Evolutionary conservation across 225 moss, liverwort and hornwort genomes (phyloP), one percentile per base, ranked within the genome.

Genomic region (Polytrichum formosum): DNA sequence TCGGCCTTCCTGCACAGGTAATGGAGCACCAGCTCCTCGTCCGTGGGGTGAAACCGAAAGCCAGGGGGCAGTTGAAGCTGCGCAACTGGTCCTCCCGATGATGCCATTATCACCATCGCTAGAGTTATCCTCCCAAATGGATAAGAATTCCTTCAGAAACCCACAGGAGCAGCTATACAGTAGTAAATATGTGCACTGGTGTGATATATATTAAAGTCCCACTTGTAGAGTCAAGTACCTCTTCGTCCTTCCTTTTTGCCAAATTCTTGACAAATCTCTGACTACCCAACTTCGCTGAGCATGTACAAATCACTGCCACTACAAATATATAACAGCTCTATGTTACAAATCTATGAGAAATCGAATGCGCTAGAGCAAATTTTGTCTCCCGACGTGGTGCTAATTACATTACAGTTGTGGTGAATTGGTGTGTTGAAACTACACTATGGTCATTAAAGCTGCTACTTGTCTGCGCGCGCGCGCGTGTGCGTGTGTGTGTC

Each of bases 1-100:
- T 94, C 92, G 7, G 92, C 98, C 90, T 98, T 98, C 46, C 90
- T 86, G 60, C 90, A 88, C 68, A 98, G 70, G 68, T 98, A 98
- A 26, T 94, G 84, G 13, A 92, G 81, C 77, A 98, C 98, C 68
- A 98, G 81, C 74, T 98, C 98, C 68, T 98, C 98, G 28, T 98
- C 98, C 16, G 98, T 98, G 0, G 98, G 98, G 70, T 98, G 98
- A 73, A 98, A 98, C 63, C 98, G 91, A 71, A 98, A 98, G 7
- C 98, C 98, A 2, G 94, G 92, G 20, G 98, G 98, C 77, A 98
- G 71, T 9, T 91, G 89, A 4, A 98, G 87, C 73, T 92, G 87
- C 21, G 90, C 74, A 26, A 82, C 84, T 18, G 81, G 71, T 5
- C 89, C 91, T 68, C 79, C 83, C 17, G 86, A 59, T 26, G 82